Conservation (phyloP, 306 rosid genomes). For the Boehmeria nivea region DNA sequence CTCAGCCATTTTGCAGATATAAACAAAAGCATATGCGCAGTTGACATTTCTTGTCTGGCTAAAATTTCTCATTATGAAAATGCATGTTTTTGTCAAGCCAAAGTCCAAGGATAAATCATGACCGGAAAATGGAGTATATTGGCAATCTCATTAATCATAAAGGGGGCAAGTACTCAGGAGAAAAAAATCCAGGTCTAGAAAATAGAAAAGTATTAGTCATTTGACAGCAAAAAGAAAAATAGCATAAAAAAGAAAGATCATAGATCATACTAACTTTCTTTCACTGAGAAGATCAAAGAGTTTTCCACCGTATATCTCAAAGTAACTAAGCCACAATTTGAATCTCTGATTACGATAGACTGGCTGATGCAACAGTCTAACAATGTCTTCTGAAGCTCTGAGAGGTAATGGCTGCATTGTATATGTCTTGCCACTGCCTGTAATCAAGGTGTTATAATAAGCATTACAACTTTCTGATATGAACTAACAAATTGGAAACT, state of each 20-base stretch:
- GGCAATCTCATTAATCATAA: background rate
- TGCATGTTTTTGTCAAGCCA: background rate
- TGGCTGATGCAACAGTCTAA: conserved; percentile 78
- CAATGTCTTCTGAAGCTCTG: conserved; percentile 87
- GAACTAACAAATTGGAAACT: no score
- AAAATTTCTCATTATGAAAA: background rate
- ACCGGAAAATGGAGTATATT: background rate
- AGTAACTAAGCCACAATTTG: conserved; percentile 98
- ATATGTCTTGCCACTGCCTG: conserved; percentile 96
- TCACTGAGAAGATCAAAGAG: conserved; percentile 93
- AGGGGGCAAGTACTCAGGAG: no score
- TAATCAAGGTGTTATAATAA: conserved; percentile 25
- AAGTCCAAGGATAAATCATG: no score
- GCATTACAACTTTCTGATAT: no score
- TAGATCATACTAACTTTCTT: conserved; percentile 61
- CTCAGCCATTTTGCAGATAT: background rate
- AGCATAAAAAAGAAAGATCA: conserved; percentile 6
- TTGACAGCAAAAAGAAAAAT: background rate
- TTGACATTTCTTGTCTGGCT: background rate
- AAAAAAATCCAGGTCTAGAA: no score
- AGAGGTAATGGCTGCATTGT: conserved; percentile 97
- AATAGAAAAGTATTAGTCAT: background rate
- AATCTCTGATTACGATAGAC: conserved; percentile 80
- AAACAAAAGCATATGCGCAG: background rate
- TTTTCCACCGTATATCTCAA: conserved; percentile 96